Conservation (phyloP, 768 basidiomycete genomes). For the Rhodotorula taiwanensis region DNA sequence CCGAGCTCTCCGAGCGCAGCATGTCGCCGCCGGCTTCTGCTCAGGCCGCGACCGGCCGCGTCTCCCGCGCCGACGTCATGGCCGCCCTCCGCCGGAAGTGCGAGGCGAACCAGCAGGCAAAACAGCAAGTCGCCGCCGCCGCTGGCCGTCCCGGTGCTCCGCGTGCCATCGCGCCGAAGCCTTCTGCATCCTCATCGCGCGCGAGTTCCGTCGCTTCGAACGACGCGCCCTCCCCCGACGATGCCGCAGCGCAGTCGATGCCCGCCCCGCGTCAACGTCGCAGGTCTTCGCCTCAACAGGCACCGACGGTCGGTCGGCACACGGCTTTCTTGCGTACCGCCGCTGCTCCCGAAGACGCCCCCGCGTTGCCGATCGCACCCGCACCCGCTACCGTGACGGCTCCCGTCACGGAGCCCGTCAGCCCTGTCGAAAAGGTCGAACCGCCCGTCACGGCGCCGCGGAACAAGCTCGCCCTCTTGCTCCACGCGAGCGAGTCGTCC, state of each 20-base stretch:
- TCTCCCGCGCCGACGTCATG: conserved; percentile 25
- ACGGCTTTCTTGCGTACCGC: conserved; percentile 9
- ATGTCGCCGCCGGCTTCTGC: conserved; percentile 1
- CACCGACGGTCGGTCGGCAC: not conserved
- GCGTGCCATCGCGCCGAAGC: not conserved
- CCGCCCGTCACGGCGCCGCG: not conserved
- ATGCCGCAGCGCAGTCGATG: not conserved
- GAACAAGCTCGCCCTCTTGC: conserved; percentile 17
- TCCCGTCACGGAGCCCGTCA: not conserved
- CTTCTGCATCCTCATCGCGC: not conserved
- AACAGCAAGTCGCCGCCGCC: not conserved
- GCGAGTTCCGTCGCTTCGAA: not conserved
- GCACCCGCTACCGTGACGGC: not conserved
- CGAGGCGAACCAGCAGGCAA: conserved; percentile 15
- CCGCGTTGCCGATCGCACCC: not conserved
- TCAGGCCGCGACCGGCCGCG: not conserved
- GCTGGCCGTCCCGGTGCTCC: not conserved
- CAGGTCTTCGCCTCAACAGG: not conserved
- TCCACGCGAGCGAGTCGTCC: conserved; percentile 10
- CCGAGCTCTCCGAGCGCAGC: not conserved
- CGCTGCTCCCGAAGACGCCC: not conserved
- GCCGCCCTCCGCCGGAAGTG: conserved; percentile 21
- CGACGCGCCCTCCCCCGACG: not conserved
- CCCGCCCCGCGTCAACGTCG: conserved; percentile 2
- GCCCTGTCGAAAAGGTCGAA: not conserved